phyloP scores from a whole-genome alignment of 2,329 filamentous ascomycete species.

The Trichoderma sp. region DNA sequence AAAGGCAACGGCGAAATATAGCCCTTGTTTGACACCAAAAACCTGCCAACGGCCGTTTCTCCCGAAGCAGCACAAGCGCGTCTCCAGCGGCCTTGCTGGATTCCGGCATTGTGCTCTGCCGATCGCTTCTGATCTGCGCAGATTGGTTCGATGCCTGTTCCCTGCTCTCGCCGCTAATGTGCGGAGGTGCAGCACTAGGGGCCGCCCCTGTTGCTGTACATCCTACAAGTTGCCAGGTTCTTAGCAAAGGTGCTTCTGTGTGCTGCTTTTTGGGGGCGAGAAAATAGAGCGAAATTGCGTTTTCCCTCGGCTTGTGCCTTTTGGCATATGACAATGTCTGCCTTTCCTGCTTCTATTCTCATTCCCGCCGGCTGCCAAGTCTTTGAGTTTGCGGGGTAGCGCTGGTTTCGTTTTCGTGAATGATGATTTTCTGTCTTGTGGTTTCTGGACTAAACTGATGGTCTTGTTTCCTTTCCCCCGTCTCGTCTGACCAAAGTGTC shows the following conservation, averaged over 20 bases:
- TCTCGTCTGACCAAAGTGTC: not conserved
- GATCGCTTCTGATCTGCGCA: constrained; percentile 11
- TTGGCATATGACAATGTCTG: not conserved
- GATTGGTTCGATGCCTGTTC: not conserved
- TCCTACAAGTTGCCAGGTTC: not conserved
- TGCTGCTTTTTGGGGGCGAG: not conserved
- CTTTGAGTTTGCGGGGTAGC: not conserved
- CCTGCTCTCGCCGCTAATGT: not conserved
- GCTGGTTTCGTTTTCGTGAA: not conserved
- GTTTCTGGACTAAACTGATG: not conserved
- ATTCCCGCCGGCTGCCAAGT: not conserved
- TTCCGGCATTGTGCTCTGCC: constrained; percentile 2
- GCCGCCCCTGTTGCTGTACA: not conserved
- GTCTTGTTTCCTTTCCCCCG: not conserved
- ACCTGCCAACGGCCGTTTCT: constrained; percentile 8
- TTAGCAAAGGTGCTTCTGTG: not conserved
- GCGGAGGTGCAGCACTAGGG: constrained; percentile 3
- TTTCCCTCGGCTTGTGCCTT: constrained; percentile 5
- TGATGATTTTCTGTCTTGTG: not conserved
- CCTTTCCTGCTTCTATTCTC: not conserved
- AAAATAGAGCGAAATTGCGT: not conserved
- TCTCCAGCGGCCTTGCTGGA: not conserved
- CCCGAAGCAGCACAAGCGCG: constrained; percentile 8
- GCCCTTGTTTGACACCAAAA: not conserved
- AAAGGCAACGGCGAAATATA: not conserved